Evolutionary conservation across 1,139 yeast genomes (phyloP).

Genomic region (Blastobotrys proliferans): DNA sequence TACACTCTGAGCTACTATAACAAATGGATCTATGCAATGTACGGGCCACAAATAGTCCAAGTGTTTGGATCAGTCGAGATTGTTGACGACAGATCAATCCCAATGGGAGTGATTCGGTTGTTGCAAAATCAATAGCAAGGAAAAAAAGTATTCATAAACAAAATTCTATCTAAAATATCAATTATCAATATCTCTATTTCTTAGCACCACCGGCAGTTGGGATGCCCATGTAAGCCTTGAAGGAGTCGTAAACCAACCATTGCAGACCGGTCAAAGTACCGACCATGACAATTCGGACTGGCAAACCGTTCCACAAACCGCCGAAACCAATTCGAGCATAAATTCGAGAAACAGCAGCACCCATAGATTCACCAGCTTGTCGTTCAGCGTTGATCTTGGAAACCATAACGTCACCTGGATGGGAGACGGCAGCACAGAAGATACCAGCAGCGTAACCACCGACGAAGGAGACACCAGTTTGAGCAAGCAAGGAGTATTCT

Average conservation of each 20-base stretch:
- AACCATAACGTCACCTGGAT: constrained; percentile 97
- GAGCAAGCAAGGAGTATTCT: constrained; percentile 57
- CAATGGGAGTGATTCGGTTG: constrained; percentile 11
- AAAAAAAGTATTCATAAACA: background rate
- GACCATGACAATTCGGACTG: constrained; percentile 91
- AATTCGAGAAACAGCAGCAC: constrained; percentile 65
- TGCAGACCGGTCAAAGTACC: constrained; percentile 96
- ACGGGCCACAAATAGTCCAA: constrained; percentile 15
- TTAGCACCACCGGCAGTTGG: constrained; percentile 59
- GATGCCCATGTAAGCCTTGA: constrained; percentile 83
- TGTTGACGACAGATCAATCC: constrained; percentile 10
- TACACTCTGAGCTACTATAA: background rate
- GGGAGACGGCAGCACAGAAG: constrained; percentile 88
- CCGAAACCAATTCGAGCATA: constrained; percentile 77
- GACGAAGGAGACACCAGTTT: constrained; percentile 87
- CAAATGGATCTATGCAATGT: constrained; percentile 10
- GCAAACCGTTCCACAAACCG: constrained; percentile 93
- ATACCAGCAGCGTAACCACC: constrained; percentile 98
- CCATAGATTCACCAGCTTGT: constrained; percentile 59
- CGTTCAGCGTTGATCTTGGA: constrained; percentile 82
- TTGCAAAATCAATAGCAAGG: constrained; percentile 2
- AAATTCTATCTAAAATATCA: background rate
- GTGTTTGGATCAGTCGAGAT: constrained; percentile 8
- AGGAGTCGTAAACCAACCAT: constrained; percentile 93
- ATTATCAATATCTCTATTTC: constrained; percentile 8